Evolutionary conservation across 768 basidiomycete genomes (phyloP), one percentile per base, ranked within the genome.

Genomic region (Kwoniella dendrophila): DNA sequence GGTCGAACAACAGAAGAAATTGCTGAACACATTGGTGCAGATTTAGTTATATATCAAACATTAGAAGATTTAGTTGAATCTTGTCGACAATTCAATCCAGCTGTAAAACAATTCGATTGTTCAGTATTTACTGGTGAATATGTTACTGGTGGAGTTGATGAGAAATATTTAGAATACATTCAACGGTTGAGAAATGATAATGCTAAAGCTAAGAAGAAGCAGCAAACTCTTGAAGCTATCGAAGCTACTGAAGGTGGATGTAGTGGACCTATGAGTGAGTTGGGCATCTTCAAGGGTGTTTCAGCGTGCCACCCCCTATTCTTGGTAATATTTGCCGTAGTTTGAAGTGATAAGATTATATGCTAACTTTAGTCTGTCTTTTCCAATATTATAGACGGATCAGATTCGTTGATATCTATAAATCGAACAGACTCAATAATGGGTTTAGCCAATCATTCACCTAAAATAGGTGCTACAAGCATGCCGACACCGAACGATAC

Each of bases 41-140:
- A 99, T 80, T 85, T 95, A 38, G 89, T 93, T 78, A 89, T 99
- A 75, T 99, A 89, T 83, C 96, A 99, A 79, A 90, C 90, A 14
- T 85, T 99, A 0, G 83, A 86, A 0, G 93, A 98, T 79, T 86
- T 99, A 63, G 83, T 94, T 60, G 79, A 86, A 22, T 91, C 92
- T 20, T 94, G 97, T 63, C 83, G 88, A 52, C 87, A 90, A 71
- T 85, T 92, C 80, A 97, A 96, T 77, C 85, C 88, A 0, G 76
- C 80, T 16, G 89, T 99, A 74, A 77, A 81, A 53, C 79, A 82
- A 7, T 96, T 98, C 74, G 96, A 99, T 74, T 98, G 95, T 80
- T 97, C 95, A 14, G 95, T 99, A 24, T 99, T 98, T 80, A 92
- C 90, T 8, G 96, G 96, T 45, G 87, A 96, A 76, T 99, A 99